Base-by-base conservation (phyloP, 2,329 filamentous ascomycete genomes). In the Verticillium zaregamsianum region DNA sequence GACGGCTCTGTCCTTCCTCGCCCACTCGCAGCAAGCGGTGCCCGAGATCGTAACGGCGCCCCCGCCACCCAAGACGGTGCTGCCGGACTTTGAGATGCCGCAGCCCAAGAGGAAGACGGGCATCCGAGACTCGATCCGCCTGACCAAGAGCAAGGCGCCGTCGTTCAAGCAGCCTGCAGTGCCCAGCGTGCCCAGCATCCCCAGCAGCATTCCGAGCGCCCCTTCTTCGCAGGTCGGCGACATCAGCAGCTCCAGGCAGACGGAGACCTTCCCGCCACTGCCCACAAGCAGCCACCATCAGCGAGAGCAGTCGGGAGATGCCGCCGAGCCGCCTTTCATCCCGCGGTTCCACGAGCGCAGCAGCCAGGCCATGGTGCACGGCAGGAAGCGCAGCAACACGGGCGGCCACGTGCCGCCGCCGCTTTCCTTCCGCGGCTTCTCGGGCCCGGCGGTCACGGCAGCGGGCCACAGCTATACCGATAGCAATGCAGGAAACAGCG, bases 1-100 rank as follows among this genome's bases (percentile, higher is more conserved):
- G 62, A 97, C 92, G 23, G 92, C 95, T 1, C 81, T 99, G 23
- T 97, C 93, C 0, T 99, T 98, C 84, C 82, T 99, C 35, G 93
- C 94, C 14, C 93, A 97, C 72, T 96, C 93, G 1, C 87, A 90
- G 17, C 90, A 94, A 69, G 88, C 90, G 1, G 83, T 94, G 5
- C 91, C 92, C 2, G 91, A 95, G 59, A 86, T 93, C 17, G 79
- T 89, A 3, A 73, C 84, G 15, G 74, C 80, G 9, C 82, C 84
- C 7, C 77, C 82, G 25, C 81, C 84, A 57, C 82, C 78, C 71
- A 76, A 64, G 40, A 82, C 78, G 71, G 76, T 79, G 3, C 70
- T 82, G 2, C 81, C 82, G 0, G 80, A 85, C 33, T 84, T 82
- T 66, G 83, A 86, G 45, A 68, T 79, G 11, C 77, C 81, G 9